Evolutionary conservation across 2,329 filamentous ascomycete genomes (phyloP).

Genomic region (Microcyclosporella mali): DNA sequence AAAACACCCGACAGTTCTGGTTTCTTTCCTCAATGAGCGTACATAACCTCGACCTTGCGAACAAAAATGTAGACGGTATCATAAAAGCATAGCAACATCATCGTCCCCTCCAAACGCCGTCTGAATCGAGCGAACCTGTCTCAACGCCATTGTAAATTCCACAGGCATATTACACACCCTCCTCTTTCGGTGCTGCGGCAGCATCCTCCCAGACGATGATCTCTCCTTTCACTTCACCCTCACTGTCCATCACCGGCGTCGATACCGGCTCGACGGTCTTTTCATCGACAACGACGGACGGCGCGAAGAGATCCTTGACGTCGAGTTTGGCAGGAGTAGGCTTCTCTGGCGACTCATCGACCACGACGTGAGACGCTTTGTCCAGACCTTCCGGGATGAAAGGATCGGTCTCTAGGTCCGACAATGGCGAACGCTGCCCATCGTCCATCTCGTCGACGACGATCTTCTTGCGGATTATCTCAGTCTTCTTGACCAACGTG

Average conservation of each 20-base stretch:
- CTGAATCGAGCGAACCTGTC: neutral
- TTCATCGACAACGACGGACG: neutral
- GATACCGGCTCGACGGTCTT: conserved; percentile 3
- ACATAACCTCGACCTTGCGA: neutral
- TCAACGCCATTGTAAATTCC: conserved; percentile 1
- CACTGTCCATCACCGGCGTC: conserved; percentile 6
- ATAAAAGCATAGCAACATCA: neutral
- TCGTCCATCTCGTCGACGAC: conserved; percentile 32
- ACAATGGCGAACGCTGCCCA: conserved; percentile 30
- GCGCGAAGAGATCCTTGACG: neutral
- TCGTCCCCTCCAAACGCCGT: neutral
- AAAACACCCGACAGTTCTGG: too few species aligned
- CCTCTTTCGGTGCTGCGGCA: neutral
- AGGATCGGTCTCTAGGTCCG: conserved; percentile 31
- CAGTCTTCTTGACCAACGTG: conserved; percentile 20
- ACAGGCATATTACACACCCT: neutral
- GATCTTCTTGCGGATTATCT: conserved; percentile 28
- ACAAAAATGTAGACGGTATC: neutral
- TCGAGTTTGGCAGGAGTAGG: conserved; percentile 9
- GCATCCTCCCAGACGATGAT: conserved; percentile 28
- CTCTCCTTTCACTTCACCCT: conserved; percentile 18
- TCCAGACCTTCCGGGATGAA: conserved; percentile 32
- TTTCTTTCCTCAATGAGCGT: neutral
- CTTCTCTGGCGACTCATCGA: conserved; percentile 12
- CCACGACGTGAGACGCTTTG: conserved; percentile 28